phyloP scores from a whole-genome alignment of 805 yeast genomes.

The Priceomyces carsonii region DNA sequence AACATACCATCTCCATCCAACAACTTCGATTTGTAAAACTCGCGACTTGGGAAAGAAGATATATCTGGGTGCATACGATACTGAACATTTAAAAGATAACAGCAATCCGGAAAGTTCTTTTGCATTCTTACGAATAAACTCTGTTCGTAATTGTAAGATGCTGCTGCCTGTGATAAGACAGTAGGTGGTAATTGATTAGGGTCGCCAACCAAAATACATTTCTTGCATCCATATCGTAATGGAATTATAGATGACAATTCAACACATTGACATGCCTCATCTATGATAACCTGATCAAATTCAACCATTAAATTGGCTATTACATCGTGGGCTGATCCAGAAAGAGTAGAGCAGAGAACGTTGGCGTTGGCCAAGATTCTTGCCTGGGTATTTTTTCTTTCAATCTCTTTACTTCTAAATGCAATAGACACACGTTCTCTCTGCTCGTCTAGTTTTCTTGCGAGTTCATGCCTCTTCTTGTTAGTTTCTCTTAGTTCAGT shows the following conservation, averaged over 20 bases:
- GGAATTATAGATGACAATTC: constrained; percentile 92
- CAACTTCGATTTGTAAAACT: constrained; percentile 74
- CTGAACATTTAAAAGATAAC: constrained; percentile 81
- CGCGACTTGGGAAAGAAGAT: constrained; percentile 79
- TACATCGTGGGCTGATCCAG: constrained; percentile 92
- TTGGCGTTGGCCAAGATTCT: constrained; percentile 73
- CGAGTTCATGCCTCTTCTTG: constrained; percentile 64
- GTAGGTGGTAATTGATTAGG: constrained; percentile 98
- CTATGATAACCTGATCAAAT: constrained; percentile 89
- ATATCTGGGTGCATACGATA: constrained; percentile 98
- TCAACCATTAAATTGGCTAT: constrained; percentile 70
- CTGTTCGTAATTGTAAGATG: constrained; percentile 78
- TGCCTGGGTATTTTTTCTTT: constrained; percentile 72
- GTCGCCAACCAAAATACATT: constrained; percentile 97
- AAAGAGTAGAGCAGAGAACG: constrained; percentile 85
- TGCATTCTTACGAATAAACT: constrained; percentile 94
- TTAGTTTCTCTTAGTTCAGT: constrained; percentile 55
- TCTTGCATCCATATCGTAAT: constrained; percentile 82
- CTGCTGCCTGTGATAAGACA: constrained; percentile 86
- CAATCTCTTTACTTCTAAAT: constrained; percentile 73
- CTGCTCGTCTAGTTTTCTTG: constrained; percentile 72
- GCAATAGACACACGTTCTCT: constrained; percentile 72
- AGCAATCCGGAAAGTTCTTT: constrained; percentile 55
- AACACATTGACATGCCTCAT: constrained; percentile 97
- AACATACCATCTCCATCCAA: constrained; percentile 80